Conservation (phyloP, 495 filamentous ascomycete species). For the Aspergillus ellipticus region DNA sequence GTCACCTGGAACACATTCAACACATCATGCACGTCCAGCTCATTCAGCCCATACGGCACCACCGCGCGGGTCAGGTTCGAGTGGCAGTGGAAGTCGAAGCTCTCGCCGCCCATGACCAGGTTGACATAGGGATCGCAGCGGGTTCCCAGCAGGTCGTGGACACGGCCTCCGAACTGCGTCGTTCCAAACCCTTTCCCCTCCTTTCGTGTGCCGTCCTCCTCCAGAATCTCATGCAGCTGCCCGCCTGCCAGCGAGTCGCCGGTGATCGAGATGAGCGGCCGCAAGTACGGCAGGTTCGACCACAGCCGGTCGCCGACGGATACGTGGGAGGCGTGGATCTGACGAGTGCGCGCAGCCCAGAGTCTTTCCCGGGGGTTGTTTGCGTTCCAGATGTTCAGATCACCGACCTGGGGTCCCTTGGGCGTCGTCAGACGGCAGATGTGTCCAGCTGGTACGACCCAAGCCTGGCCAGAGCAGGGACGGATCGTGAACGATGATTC, state of each 20-base stretch:
- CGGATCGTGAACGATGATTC: constrained; percentile 39
- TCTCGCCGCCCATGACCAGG: constrained; percentile 61
- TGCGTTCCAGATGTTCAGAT: constrained; percentile 76
- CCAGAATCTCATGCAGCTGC: constrained; percentile 47
- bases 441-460: constrained; percentile 57
- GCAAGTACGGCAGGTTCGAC: constrained; percentile 71
- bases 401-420: constrained; percentile 72
- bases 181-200: constrained; percentile 35
- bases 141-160: constrained; percentile 75
- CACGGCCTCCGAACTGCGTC: constrained; percentile 47
- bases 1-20: constrained; percentile 82
- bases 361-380: constrained; percentile 73
- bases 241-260: constrained; percentile 61
- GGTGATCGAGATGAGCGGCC: constrained; percentile 69
- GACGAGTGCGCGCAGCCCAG: constrained; percentile 74
- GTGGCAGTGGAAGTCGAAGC: constrained; percentile 77
- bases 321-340: constrained; percentile 72
- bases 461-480: constrained; percentile 58
- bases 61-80: constrained; percentile 75
- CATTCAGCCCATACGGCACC: constrained; percentile 60
- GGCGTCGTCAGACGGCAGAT: constrained; percentile 70
- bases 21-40: constrained; percentile 76
- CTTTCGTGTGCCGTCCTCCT: constrained; percentile 32
- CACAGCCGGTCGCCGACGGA: constrained; percentile 67
- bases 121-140: constrained; percentile 76